Evolutionary conservation across 1,139 yeast genomes (phyloP).

Genomic region (Suhomyces wounanorum): DNA sequence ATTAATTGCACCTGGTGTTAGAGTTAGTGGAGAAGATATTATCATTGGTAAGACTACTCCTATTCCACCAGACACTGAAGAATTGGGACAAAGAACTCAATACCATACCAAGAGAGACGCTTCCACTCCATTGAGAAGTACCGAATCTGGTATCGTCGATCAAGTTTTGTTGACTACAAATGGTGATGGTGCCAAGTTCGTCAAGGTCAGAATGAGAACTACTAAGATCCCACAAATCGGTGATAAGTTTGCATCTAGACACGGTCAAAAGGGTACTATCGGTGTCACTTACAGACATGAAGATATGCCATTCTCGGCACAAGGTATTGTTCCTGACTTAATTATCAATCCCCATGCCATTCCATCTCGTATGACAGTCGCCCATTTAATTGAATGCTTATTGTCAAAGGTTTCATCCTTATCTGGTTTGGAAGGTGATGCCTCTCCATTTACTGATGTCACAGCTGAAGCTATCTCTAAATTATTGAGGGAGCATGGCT

Average conservation of each 20-base stretch:
- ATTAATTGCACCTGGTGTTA: conserved; percentile 94
- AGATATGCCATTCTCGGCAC: conserved; percentile 98
- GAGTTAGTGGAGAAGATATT: conserved; percentile 98
- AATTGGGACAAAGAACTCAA: conserved; percentile 96
- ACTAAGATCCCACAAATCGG: conserved; percentile 98
- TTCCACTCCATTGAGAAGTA: conserved; percentile 92
- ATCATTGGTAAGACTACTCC: conserved; percentile 99
- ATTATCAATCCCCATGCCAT: conserved; percentile 98
- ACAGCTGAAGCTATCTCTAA: conserved; percentile 96
- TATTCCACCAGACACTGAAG: conserved; percentile 97
- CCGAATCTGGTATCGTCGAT: conserved; percentile 98
- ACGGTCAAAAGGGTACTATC: conserved; percentile 99
- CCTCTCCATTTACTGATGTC: conserved; percentile 96
- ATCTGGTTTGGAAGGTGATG: conserved; percentile 97
- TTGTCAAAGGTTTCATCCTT: conserved; percentile 92
- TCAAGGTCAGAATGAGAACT: conserved; percentile 97
- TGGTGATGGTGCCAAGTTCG: conserved; percentile 97
- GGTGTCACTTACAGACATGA: conserved; percentile 98
- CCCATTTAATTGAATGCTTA: conserved; percentile 97
- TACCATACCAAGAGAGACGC: conserved; percentile 99
- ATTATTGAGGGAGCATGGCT: conserved; percentile 90
- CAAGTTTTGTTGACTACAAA: conserved; percentile 95
- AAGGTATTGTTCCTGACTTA: conserved; percentile 96
- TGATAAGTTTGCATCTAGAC: conserved; percentile 96
- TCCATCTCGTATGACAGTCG: conserved; percentile 99